These are phyloP conservation scores for Phytophthora meadii DNA, from an alignment of 352 stramenopile species.

Conservation along the genomic window DNA sequence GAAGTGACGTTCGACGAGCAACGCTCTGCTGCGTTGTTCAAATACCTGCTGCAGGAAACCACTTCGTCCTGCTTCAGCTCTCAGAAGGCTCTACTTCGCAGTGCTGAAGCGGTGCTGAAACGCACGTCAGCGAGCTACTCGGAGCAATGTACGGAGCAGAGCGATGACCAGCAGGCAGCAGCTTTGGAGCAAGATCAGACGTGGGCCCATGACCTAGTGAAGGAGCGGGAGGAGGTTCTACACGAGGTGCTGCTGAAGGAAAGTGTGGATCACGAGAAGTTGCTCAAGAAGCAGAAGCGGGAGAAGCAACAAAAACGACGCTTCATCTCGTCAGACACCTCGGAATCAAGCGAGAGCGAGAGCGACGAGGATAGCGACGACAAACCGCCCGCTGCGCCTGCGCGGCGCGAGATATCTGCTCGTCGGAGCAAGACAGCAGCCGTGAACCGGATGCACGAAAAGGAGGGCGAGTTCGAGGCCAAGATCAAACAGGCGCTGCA, in stretches of 20 bases:
- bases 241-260: conserved; percentile 44
- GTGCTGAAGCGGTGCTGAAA: conserved; percentile 54
- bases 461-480: conserved; percentile 62
- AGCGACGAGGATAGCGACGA: conserved; percentile 37
- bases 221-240: conserved; percentile 51
- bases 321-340: conserved; percentile 33
- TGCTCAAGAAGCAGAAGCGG: conserved; percentile 47
- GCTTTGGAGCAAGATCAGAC: conserved; percentile 54
- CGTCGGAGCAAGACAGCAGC: conserved; percentile 66
- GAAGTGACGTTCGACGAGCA: conserved; percentile 59
- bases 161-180: conserved; percentile 21
- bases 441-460: conserved; percentile 65
- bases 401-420: conserved; percentile 49
- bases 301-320: conserved; percentile 29
- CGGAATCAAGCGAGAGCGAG: conserved; percentile 43
- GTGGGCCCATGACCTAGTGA: conserved; percentile 55
- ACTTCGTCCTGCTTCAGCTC: conserved; percentile 46
- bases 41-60: conserved; percentile 60
- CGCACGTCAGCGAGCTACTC: conserved; percentile 44
- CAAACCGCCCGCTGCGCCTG: conserved; percentile 8
- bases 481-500: conserved; percentile 65
- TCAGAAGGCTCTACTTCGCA: conserved; percentile 54
- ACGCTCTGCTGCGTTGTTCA: conserved; percentile 61
- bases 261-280: conserved; percentile 43
- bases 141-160: conserved; percentile 33